Evolutionary conservation across 106 monocot species (phyloP).

Genomic region (Hemerocallis citrina): DNA sequence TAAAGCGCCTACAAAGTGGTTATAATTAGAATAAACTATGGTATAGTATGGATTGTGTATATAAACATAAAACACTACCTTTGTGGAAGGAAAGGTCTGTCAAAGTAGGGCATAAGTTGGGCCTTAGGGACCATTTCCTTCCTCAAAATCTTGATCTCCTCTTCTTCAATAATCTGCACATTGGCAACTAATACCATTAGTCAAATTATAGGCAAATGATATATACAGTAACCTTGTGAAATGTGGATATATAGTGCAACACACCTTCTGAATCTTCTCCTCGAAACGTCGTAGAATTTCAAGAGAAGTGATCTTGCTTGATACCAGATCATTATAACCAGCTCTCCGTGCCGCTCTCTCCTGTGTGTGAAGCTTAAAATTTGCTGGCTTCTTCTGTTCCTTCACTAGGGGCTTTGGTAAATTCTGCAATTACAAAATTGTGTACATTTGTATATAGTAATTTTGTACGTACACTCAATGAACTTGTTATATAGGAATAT

Average conservation of each 20-base stretch:
- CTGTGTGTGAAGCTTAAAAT: conserved; percentile 59
- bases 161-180: conserved; percentile 55
- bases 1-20: no score
- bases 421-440: conserved; percentile 13
- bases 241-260: no score
- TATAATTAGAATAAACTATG: no score
- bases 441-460: no score
- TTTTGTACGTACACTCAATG: no score
- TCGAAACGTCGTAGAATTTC: conserved; percentile 58
- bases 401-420: conserved; percentile 20
- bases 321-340: conserved; percentile 57
- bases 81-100: conserved; percentile 55
- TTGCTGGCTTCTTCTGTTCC: conserved; percentile 36
- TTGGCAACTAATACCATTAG: neutral
- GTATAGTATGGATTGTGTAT: no score
- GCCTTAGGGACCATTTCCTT: conserved; percentile 75
- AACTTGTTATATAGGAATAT: no score
- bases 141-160: conserved; percentile 56
- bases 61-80: no score
- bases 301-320: conserved; percentile 55
- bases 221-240: no score
- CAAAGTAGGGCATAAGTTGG: conserved; percentile 63
- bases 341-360: conserved; percentile 59
- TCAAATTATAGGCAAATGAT: neutral
- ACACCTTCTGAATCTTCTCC: conserved; percentile 63